Evolutionary conservation across 352 stramenopile species (phyloP).

Genomic region (Phytophthora litchii): DNA sequence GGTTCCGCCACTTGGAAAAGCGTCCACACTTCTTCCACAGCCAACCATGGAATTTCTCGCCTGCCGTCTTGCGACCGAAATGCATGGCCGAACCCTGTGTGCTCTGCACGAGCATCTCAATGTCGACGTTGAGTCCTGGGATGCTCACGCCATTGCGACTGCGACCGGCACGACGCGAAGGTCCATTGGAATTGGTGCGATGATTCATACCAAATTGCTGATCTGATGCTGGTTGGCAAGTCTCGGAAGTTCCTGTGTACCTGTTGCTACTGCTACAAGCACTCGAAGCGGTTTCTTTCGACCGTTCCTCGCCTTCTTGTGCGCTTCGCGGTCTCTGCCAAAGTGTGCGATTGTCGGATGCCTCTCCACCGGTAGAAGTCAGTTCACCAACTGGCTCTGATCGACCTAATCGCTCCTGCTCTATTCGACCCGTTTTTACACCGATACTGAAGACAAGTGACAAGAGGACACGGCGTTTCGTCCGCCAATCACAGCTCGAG

Average conservation of each 20-base stretch:
- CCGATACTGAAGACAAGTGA: constrained; percentile 17
- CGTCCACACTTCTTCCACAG: constrained; percentile 84
- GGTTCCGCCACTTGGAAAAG: constrained; percentile 84
- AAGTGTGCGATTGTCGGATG: constrained; percentile 40
- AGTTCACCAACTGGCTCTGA: constrained; percentile 37
- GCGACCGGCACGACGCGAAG: constrained; percentile 17
- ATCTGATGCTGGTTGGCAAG: constrained; percentile 22
- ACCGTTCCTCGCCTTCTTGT: constrained; percentile 41
- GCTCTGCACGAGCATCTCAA: constrained; percentile 84
- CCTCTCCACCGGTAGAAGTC: constrained; percentile 27
- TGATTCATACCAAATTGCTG: constrained; percentile 39
- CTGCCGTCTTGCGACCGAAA: constrained; percentile 60
- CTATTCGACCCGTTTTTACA: constrained; percentile 16
- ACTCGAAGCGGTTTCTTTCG: constrained; percentile 23
- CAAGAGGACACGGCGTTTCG: background rate
- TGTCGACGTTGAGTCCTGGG: constrained; percentile 72
- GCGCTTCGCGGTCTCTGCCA: constrained; percentile 39
- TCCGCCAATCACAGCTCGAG: constrained; percentile 9
- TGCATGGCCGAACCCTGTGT: constrained; percentile 78
- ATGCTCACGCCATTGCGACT: constrained; percentile 35
- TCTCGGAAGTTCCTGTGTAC: constrained; percentile 5
- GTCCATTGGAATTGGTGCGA: constrained; percentile 26
- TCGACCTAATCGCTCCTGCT: constrained; percentile 30
- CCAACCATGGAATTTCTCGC: constrained; percentile 84
- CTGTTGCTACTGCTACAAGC: constrained; percentile 15